Evolutionary conservation across 2,329 filamentous ascomycete genomes (phyloP), one percentile per base, ranked within the genome.

Genomic region (Pseudocercospora ulei): DNA sequence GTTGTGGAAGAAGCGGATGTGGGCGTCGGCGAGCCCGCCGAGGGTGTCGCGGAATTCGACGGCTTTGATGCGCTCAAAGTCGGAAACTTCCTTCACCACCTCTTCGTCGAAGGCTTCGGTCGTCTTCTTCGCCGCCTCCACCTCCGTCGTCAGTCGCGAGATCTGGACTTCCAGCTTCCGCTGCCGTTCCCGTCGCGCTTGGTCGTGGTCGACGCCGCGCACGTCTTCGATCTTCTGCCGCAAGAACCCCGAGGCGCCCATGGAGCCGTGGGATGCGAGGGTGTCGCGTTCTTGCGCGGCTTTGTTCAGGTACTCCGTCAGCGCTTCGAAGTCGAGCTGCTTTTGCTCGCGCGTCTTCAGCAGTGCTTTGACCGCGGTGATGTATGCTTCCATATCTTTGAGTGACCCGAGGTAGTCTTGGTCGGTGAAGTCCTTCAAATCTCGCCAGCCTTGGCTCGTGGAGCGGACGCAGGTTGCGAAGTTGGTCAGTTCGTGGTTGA

Each of bases 51-150:
- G 83, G 63, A 98, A 92, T 68, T 98, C 53, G 26, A 83, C 70
- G 24, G 84, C 78, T 69, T 98, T 98, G 70, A 96, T 96, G 40
- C 87, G 75, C 65, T 98, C 90, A 64, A 98, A 98, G 58, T 95
- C 87, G 12, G 74, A 73, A 1, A 95, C 83, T 61, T 98, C 90
- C 55, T 83, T 81, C 27, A 96, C 81, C 1, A 95, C 88, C 63
- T 95, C 86, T 58, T 95, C 87, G 62, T 95, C 90, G 56, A 98
- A 98, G 58, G 85, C 80, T 62, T 96, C 86, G 35, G 80, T 85
- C 8, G 81, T 84, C 56, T 79, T 81, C 63, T 86, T 86, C 4
- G 90, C 84, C 28, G 75, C 75, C 62, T 96, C 88, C 0, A 93
- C 88, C 61, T 94, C 86, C 14, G 76, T 74, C 2, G 85, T 94